phyloP scores from a whole-genome alignment of 1,139 yeast genomes.

The Hansenula lynferdii region DNA sequence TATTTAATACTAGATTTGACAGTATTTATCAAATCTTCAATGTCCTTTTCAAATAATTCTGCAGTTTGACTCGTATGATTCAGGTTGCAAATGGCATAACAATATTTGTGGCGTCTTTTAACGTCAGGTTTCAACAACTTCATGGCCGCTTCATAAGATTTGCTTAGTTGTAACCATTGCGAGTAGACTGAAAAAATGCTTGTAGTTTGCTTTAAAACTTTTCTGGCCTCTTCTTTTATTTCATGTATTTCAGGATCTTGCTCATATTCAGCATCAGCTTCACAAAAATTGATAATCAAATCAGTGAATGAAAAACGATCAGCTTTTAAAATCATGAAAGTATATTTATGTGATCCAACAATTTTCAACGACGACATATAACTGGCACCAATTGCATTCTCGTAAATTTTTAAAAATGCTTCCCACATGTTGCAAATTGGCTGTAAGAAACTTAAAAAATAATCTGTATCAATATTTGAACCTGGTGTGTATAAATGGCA shows the following conservation, averaged over 20 bases:
- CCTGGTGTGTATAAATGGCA: slow-evolving; percentile 1
- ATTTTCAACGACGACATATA: neutral
- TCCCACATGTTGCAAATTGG: slow-evolving; percentile 1
- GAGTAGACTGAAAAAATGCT: neutral
- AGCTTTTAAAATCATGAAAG: neutral
- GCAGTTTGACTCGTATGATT: neutral
- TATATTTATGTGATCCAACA: neutral
- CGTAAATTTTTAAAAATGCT: neutral
- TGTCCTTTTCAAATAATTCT: neutral
- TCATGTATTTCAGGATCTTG: neutral
- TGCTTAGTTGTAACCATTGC: slow-evolving; percentile 1
- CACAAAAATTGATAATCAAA: neutral
- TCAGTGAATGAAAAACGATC: neutral
- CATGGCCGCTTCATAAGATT: slow-evolving; percentile 1
- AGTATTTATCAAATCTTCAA: neutral
- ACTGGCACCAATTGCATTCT: neutral
- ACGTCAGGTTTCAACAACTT: neutral
- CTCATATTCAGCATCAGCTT: slow-evolving; percentile 1
- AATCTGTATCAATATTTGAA: slow-evolving; percentile 1
- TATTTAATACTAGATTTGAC: neutral
- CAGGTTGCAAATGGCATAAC: slow-evolving; percentile 1
- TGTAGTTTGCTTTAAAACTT: neutral
- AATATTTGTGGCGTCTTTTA: neutral
- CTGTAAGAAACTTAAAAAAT: neutral
- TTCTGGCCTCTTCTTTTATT: neutral